Conservation (phyloP, 768 basidiomycete species). For the Solioccasus polychromus region DNA sequence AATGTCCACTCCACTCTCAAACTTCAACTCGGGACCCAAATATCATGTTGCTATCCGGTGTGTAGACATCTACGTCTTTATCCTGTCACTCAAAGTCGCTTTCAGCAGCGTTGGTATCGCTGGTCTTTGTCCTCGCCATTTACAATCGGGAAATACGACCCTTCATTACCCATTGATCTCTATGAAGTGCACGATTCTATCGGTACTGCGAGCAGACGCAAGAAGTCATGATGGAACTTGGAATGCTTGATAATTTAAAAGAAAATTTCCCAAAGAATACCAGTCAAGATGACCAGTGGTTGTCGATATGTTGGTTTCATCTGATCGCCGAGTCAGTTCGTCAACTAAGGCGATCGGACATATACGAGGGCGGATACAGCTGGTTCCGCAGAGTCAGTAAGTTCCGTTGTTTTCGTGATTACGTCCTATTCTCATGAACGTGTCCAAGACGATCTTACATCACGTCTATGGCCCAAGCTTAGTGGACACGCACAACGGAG, state of each 20-base stretch:
- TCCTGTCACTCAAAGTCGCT: too few species aligned
- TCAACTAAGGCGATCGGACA: constrained; percentile 19
- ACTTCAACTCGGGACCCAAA: too few species aligned
- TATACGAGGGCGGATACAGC: constrained; percentile 28
- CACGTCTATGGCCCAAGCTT: too few species aligned
- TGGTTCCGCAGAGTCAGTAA: constrained; percentile 27
- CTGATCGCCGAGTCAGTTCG: constrained; percentile 15
- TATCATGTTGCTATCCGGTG: too few species aligned
- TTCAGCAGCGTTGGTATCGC: constrained; percentile 44
- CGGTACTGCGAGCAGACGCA: constrained; percentile 43
- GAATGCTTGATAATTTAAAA: constrained; percentile 35
- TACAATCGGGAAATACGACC: constrained; percentile 34
- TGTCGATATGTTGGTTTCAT: too few species aligned
- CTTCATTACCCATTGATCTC: constrained; percentile 36
- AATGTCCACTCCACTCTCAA: too few species aligned
- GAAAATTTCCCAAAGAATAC: too few species aligned
- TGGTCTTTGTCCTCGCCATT: constrained; percentile 45
- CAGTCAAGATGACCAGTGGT: too few species aligned
- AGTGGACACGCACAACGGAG: too few species aligned
- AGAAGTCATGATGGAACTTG: constrained; percentile 42
- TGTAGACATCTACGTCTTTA: too few species aligned
- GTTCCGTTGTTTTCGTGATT: background rate
- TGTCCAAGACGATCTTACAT: constrained; percentile 5
- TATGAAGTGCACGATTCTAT: constrained; percentile 47
- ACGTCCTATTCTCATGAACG: background rate